Conservation (phyloP, 1,284 basidiomycete genomes). For the Inonotus obliquus region DNA sequence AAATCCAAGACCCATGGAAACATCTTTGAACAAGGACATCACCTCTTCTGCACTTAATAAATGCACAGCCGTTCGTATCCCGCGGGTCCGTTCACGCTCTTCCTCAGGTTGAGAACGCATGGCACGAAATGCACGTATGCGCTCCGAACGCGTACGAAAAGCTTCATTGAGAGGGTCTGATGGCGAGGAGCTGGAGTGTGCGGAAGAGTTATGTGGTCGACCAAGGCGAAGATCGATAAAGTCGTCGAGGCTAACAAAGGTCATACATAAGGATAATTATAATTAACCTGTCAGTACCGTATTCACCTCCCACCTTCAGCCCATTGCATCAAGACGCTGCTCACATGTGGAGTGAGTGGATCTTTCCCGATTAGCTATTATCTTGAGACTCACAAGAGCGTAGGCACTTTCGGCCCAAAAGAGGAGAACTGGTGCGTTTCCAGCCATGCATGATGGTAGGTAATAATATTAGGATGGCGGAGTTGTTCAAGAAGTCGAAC, state of each 20-base stretch:
- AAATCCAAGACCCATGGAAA: conserved; percentile 76
- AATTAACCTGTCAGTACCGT: neutral
- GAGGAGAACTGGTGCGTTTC: conserved; percentile 80
- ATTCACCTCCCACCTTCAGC: conserved; percentile 74
- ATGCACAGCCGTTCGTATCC: conserved; percentile 66
- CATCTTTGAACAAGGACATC: conserved; percentile 69
- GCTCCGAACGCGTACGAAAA: conserved; percentile 55
- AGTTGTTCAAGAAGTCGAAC: conserved; percentile 82
- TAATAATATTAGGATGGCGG: conserved; percentile 88
- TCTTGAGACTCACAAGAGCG: conserved; percentile 56
- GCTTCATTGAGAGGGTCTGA: conserved; percentile 26
- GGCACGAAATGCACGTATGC: conserved; percentile 72
- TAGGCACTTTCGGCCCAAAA: conserved; percentile 80
- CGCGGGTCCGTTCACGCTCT: conserved; percentile 51
- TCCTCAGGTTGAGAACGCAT: conserved; percentile 59
- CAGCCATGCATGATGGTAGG: conserved; percentile 95
- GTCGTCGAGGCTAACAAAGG: conserved; percentile 61
- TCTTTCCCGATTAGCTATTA: conserved; percentile 23
- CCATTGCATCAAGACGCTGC: conserved; percentile 90
- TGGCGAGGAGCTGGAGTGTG: conserved; percentile 16
- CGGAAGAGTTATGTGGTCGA: conserved; percentile 24
- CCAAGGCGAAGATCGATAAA: conserved; percentile 77
- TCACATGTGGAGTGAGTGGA: neutral
- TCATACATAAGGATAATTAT: neutral
- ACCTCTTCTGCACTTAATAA: conserved; percentile 80